Percentiles rank a stretch among this genome's conserved stretches.
Evolutionary conservation across 176 grass and related monocot species (phyloP).

Genomic region (Hsuehochloa calcarea): DNA sequence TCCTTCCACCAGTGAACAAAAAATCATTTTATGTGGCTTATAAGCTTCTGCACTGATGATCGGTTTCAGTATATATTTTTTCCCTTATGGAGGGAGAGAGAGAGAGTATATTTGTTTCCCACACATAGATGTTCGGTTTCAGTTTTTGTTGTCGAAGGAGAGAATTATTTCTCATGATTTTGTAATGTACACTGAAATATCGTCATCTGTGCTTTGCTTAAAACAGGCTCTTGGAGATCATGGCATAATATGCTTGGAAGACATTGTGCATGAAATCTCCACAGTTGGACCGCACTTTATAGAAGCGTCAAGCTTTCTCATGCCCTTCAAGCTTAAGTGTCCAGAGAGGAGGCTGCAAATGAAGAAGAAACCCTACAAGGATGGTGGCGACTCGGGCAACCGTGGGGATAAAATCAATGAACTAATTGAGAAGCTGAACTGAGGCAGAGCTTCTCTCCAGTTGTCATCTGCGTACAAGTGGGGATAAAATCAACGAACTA

Average conservation of each 20-base stretch:
- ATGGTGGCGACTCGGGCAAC: conserved; percentile 64
- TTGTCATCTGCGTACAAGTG: background rate
- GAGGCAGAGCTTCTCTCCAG: background rate
- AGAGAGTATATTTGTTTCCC: background rate
- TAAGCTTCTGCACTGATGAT: background rate
- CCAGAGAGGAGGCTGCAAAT: conserved; percentile 61
- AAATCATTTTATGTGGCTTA: background rate
- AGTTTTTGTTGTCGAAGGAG: background rate
- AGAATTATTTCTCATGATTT: background rate
- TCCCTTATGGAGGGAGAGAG: background rate
- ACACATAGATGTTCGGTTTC: background rate
- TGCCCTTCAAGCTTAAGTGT: conserved; percentile 69
- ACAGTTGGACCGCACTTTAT: conserved; percentile 59
- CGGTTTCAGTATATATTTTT: background rate
- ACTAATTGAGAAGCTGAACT: conserved; percentile 71
- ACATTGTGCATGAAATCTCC: conserved; percentile 56
- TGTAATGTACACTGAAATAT: background rate
- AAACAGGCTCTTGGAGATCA: conserved; percentile 53
- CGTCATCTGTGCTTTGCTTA: background rate
- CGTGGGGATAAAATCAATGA: conserved; percentile 69
- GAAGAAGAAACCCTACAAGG: conserved; percentile 68
- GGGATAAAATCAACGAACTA: conserved; percentile 67
- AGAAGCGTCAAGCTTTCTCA: conserved; percentile 50
- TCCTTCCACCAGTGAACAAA: background rate
- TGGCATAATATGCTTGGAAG: conserved; percentile 72